Percentiles rank a stretch among this genome's conserved stretches.
Conservation (phyloP, 1,284 basidiomycete species). For the Cerioporus squamosus region DNA sequence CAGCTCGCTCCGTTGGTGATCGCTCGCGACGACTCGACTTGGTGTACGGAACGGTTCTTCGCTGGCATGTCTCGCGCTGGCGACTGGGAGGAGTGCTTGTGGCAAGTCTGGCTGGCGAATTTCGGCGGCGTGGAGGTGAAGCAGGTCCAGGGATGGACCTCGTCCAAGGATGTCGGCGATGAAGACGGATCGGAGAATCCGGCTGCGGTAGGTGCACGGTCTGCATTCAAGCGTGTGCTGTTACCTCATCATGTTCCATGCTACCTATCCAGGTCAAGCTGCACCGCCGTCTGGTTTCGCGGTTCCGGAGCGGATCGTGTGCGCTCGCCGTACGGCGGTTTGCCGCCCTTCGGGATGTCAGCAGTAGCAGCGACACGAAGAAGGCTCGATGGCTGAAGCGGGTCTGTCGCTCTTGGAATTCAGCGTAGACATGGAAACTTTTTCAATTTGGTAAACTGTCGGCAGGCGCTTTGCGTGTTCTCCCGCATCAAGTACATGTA, state of each 20-base stretch:
- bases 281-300: constrained; percentile 47
- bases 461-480: no score
- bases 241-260: no score
- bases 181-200: neutral
- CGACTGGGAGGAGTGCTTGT: constrained; percentile 73
- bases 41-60: constrained; percentile 69
- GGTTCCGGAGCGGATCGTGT: constrained; percentile 59
- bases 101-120: constrained; percentile 65
- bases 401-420: constrained; percentile 33
- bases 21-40: constrained; percentile 51
- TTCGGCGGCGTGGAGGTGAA: constrained; percentile 43
- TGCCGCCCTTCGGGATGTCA: constrained; percentile 34
- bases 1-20: constrained; percentile 52
- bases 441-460: neutral
- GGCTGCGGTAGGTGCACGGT: constrained; percentile 11
- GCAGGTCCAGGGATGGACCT: constrained; percentile 29
- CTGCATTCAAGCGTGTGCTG: neutral
- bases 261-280: constrained; percentile 48
- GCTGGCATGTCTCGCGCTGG: constrained; percentile 45
- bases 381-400: constrained; percentile 39
- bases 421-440: neutral
- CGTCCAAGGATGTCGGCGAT: neutral
- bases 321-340: constrained; percentile 51
- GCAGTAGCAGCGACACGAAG: constrained; percentile 30
- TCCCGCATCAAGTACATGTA: no score